A percentile compares a stretch with the other conserved stretches of the same genome.
Conservation (phyloP, 2,329 filamentous ascomycete genomes). For the Fusarium sp. region DNA sequence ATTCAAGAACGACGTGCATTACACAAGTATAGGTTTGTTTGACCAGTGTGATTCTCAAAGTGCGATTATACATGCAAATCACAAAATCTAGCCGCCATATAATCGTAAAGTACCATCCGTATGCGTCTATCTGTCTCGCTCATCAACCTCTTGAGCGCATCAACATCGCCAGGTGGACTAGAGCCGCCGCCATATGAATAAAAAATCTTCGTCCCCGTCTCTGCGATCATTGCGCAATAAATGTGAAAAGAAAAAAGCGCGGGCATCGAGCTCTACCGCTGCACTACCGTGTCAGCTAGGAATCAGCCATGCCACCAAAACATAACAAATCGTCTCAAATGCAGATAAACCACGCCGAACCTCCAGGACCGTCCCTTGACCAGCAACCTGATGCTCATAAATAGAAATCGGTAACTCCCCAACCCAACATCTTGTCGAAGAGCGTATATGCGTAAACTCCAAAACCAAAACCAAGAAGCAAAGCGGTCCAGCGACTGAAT, state of each 20-base stretch:
- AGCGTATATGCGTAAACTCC: conserved; percentile 45
- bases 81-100: conserved; percentile 19
- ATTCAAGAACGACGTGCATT: not conserved
- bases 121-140: conserved; percentile 35
- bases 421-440: conserved; percentile 38
- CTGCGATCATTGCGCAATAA: conserved; percentile 5
- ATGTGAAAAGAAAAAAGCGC: conserved; percentile 11
- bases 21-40: not conserved
- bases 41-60: not conserved
- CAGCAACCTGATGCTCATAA: conserved; percentile 41
- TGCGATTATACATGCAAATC: conserved; percentile 8
- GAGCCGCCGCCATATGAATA: conserved; percentile 1
- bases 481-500: conserved; percentile 17
- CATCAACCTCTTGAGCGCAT: conserved; percentile 4
- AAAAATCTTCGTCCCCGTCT: conserved; percentile 1
- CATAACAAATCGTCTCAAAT: conserved; percentile 27
- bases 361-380: conserved; percentile 35
- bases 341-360: conserved; percentile 40
- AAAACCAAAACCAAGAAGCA: conserved; percentile 38
- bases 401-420: conserved; percentile 40
- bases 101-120: conserved; percentile 33
- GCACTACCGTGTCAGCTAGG: not conserved
- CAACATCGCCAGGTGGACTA: conserved; percentile 7
- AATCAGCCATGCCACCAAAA: conserved; percentile 3
- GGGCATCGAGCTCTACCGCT: not conserved